Base-by-base conservation (phyloP, 2,329 filamentous ascomycete species). In the Pestalotiopsis sp. region DNA sequence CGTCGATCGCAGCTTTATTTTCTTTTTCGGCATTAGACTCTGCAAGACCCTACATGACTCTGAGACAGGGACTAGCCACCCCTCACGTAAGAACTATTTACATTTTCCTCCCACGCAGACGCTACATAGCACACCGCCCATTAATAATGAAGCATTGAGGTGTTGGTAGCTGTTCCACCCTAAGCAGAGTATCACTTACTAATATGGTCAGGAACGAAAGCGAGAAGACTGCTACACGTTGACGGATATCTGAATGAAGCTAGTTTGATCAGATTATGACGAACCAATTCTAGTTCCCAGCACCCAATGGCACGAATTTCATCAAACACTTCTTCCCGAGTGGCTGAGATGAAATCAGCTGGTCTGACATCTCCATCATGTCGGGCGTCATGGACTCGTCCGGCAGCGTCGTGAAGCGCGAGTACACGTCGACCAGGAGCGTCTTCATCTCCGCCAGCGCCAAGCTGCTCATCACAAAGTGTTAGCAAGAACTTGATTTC, bases 341-440 rank as follows among this genome's bases (percentile, higher is more conserved):
- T 0, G 90, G 90, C 61, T 90, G 83, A 17, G 89, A 87, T 9
- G 90, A 91, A 67, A 92, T 91, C 39, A 92, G 82, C 75, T 92
- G 90, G 74, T 92, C 90, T 25, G 88, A 85, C 83, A 92, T 88
- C 41, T 82, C 81, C 90, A 92, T 92, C 91, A 92, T 92, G 27
- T 83, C 84, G 38, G 83, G 84, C 5, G 79, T 86, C 84, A 88
- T 90, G 14, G 80, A 81, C 9, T 75, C 69, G 39, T 91, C 88
- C 0, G 87, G 84, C 7, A 85, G 77, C 0, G 90, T 92, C 31
- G 78, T 81, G 68, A 86, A 92, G 14, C 78, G 79, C 3, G 85
- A 86, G 76, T 92, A 93, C 1, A 92, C 83, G 66, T 88, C 87
- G n/a, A 83, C 82, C 12, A 92, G 81, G 25, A 92, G 75, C 1